Conservation (phyloP, 139 green algal species). For the Micractinium sp. region DNA sequence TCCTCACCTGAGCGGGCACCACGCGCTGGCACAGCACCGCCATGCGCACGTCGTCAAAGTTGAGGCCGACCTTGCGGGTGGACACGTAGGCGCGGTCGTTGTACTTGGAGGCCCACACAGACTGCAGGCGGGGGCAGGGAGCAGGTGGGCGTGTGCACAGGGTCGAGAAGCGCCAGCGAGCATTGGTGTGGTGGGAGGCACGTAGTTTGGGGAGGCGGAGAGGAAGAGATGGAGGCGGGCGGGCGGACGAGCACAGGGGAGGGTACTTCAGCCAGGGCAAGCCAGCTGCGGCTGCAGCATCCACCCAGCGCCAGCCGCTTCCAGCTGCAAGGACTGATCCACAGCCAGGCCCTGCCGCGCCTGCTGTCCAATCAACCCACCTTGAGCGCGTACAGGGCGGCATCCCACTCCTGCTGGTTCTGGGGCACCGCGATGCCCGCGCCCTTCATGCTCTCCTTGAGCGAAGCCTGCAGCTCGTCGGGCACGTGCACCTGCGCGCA, state of each 20-base stretch:
- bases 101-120: slow-evolving; percentile 98
- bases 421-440: slow-evolving; percentile 83
- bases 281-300: no score
- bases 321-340: background rate
- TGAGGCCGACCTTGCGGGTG: slow-evolving; percentile 84
- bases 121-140: slow-evolving; percentile 12
- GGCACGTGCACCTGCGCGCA: slow-evolving; percentile 59
- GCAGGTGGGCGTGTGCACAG: background rate
- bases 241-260: no score
- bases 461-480: slow-evolving; percentile 59
- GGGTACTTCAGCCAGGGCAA: no score
- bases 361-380: slow-evolving; percentile 9
- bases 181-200: no score
- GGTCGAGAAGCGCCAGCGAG: background rate
- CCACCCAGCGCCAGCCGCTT: no score
- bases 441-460: slow-evolving; percentile 70
- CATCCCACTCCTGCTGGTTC: slow-evolving; percentile 74
- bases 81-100: slow-evolving; percentile 93
- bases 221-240: no score
- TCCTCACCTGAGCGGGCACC: slow-evolving; percentile 70
- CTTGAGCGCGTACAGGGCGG: slow-evolving; percentile 72
- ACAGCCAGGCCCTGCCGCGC: background rate
- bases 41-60: slow-evolving; percentile 95
- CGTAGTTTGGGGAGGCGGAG: no score
- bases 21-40: slow-evolving; percentile 96